These are phyloP conservation scores for Triticum timopheevii DNA, from an alignment of 176 grass and related monocot species.

Conservation along the genomic window DNA sequence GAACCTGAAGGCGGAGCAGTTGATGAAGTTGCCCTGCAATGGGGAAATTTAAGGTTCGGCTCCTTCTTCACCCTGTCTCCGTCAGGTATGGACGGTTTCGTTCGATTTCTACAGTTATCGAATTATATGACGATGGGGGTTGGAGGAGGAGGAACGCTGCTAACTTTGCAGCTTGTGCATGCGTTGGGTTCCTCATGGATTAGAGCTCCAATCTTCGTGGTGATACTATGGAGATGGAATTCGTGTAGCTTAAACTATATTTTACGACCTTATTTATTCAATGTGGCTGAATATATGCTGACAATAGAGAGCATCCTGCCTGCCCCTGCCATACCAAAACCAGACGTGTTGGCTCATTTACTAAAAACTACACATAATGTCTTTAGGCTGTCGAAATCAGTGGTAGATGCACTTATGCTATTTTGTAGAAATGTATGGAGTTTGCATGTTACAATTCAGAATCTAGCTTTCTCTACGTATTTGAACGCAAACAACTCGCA, in stretches of 20 bases:
- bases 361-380: not conserved
- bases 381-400: not conserved
- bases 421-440: not conserved
- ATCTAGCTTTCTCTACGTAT: not conserved
- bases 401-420: not conserved
- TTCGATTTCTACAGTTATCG: not conserved
- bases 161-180: not conserved
- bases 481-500: not conserved
- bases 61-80: not conserved
- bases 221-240: not conserved
- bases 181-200: not conserved
- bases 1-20: not conserved
- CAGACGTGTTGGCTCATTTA: not conserved
- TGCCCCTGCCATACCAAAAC: not conserved
- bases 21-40: not conserved
- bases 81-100: constrained; percentile 18
- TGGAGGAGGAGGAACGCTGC: not conserved
- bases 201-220: not conserved
- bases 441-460: not conserved
- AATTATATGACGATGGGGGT: not conserved
- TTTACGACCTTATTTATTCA: not conserved
- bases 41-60: constrained; percentile 28
- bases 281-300: not conserved
- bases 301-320: not conserved
- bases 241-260: not conserved